A percentile compares a stretch with the other conserved stretches of the same genome.
Conservation (phyloP, 2,329 filamentous ascomycete species). For the Xylariaceae sp. region DNA sequence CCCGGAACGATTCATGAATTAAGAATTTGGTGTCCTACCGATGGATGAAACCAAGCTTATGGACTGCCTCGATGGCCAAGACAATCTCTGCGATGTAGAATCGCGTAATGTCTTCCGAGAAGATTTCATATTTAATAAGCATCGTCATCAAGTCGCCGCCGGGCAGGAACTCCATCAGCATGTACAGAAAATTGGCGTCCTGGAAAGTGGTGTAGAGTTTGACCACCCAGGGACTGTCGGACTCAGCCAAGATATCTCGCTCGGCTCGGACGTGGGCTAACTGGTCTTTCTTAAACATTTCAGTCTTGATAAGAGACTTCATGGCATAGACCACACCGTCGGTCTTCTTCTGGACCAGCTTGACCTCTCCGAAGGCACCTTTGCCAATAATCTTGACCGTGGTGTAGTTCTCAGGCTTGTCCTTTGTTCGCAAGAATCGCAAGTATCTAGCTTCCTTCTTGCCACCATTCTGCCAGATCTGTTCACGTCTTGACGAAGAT, state of each 20-base stretch:
- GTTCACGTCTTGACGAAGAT: slow-evolving; percentile 75
- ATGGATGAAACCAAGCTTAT: slow-evolving; percentile 97
- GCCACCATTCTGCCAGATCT: slow-evolving; percentile 82
- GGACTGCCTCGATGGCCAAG: slow-evolving; percentile 96
- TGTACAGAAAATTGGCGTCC: slow-evolving; percentile 93
- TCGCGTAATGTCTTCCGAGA: slow-evolving; percentile 96
- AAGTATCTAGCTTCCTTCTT: slow-evolving; percentile 91
- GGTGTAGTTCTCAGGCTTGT: slow-evolving; percentile 90
- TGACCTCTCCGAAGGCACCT: slow-evolving; percentile 97
- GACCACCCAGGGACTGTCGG: slow-evolving; percentile 99
- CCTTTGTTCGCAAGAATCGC: slow-evolving; percentile 89
- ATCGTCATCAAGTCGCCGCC: slow-evolving; percentile 99
- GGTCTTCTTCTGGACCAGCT: slow-evolving; percentile 93
- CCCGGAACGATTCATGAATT: neutral
- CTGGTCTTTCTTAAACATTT: slow-evolving; percentile 99
- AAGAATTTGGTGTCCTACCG: slow-evolving; percentile 62
- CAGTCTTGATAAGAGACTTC: slow-evolving; percentile 97
- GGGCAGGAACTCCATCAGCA: slow-evolving; percentile 99
- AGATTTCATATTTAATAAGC: slow-evolving; percentile 99
- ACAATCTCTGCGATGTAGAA: slow-evolving; percentile 99
- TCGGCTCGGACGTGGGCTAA: slow-evolving; percentile 96
- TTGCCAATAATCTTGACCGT: slow-evolving; percentile 99
- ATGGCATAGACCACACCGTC: slow-evolving; percentile 98
- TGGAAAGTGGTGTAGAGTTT: slow-evolving; percentile 99
- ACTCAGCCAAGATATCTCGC: slow-evolving; percentile 95